Evolutionary conservation across 805 yeast species (phyloP), one percentile per base, ranked within the genome.

Genomic region (Pichia phayaonensis): DNA sequence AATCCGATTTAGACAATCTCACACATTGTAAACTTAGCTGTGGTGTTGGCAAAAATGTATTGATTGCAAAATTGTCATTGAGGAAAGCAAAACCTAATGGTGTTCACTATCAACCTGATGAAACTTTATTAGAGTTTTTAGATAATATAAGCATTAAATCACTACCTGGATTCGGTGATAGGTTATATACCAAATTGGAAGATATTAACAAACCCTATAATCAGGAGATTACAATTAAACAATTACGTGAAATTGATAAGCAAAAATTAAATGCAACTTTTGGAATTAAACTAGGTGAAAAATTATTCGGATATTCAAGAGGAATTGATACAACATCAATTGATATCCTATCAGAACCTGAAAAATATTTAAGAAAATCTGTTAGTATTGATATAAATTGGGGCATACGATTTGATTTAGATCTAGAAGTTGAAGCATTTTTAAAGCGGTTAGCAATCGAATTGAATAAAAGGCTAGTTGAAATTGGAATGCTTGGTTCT

Each of bases 381-480:
- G 76, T 92, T 0, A 88, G 96, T 0, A 85, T 90, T 4, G 98
- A 92, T 61, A 84, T 92, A 26, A 87, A 89, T 54, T 92, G 89
- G 84, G 98, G 97, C 0, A 86, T 92, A 0, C 63, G 98, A 45
- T 85, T 90, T 56, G 76, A 80, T 31, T 70, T 69, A 0, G 70
- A 76, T 29, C 63, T 66, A 0, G 88, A 92, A 60, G 78, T 84
- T 23, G 90, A 84, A 54, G 56, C 49, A 5, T 94, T 92, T 59
- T 61, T 88, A 11, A 67, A 72, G 36, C 67, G 76, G 20, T 66
- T 90, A 45, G 71, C 84, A 0, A 65, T 67, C 29, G 96, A 89
- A 59, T 60, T 94, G 46, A 68, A 74, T 46, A 54, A 65, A 0
- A 72, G 95, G 48, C 60, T 90, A 49, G 53, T 65, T 1, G 72